A percentile compares a stretch with the other conserved stretches of the same genome.
Evolutionary conservation across 805 yeast species (phyloP).

Genomic region (Saccharomycopsis selenospora): DNA sequence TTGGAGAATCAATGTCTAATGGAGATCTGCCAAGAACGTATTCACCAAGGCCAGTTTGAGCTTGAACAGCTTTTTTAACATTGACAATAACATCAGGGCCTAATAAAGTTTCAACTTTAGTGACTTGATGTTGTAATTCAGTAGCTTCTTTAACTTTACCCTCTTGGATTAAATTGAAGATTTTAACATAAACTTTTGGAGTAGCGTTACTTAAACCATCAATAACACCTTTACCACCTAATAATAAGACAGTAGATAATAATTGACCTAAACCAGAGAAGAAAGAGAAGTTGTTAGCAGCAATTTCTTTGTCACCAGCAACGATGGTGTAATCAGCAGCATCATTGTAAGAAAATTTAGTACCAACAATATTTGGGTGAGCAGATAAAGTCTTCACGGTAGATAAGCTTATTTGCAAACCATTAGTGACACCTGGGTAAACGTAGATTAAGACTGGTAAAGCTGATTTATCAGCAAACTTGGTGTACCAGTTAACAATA

Average conservation of each 20-base stretch:
- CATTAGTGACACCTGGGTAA: constrained; percentile 40
- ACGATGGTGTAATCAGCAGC: constrained; percentile 40
- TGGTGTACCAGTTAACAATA: constrained; percentile 36
- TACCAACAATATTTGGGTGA: constrained; percentile 41
- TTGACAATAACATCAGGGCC: constrained; percentile 40
- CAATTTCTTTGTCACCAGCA: constrained; percentile 36
- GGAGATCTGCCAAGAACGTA: constrained; percentile 42
- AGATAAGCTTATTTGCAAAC: constrained; percentile 29
- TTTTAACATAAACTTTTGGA: constrained; percentile 41
- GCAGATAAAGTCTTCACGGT: constrained; percentile 31
- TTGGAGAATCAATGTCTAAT: constrained; percentile 33
- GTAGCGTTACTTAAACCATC: constrained; percentile 48
- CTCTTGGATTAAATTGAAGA: constrained; percentile 32
- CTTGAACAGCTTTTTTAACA: constrained; percentile 36
- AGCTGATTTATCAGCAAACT: constrained; percentile 33
- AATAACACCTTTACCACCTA: constrained; percentile 45
- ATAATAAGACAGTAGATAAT: constrained; percentile 38
- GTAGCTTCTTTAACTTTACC: constrained; percentile 38
- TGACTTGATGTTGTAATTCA: constrained; percentile 35
- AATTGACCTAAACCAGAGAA: constrained; percentile 49
- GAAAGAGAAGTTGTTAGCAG: constrained; percentile 34
- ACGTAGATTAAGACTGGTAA: constrained; percentile 37
- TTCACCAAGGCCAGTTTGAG: constrained; percentile 37
- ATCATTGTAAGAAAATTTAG: constrained; percentile 46
- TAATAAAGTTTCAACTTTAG: constrained; percentile 41